Evolutionary conservation across 1,284 basidiomycete genomes (phyloP).

Genomic region (Crucibulum parvulum): DNA sequence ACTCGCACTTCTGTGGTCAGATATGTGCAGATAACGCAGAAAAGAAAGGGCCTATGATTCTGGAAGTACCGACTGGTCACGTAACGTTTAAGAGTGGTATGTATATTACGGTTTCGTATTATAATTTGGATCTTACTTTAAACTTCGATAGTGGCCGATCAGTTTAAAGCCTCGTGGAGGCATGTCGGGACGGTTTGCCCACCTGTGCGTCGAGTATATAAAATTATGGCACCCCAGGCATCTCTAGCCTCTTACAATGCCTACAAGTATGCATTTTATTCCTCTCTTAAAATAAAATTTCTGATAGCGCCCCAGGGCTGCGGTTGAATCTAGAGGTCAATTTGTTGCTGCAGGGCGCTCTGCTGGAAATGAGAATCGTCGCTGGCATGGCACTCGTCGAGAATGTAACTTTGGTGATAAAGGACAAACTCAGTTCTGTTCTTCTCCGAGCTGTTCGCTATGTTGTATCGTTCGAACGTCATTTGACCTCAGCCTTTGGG

Average conservation of each 20-base stretch:
- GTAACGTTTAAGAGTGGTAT: conserved; percentile 67
- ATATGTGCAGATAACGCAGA: conserved; percentile 58
- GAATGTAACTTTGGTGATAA: conserved; percentile 70
- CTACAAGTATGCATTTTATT: conserved; percentile 51
- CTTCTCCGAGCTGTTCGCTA: conserved; percentile 59
- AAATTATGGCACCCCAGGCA: conserved; percentile 55
- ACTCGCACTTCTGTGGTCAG: conserved; percentile 64
- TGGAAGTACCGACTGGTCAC: conserved; percentile 66
- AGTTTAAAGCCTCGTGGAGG: conserved; percentile 73
- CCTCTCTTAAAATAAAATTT: not conserved
- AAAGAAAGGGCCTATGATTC: conserved; percentile 55
- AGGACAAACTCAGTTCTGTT: conserved; percentile 59
- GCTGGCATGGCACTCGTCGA: conserved; percentile 63
- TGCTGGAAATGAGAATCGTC: conserved; percentile 66
- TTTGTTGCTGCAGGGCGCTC: conserved; percentile 57
- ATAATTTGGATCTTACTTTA: conserved; percentile 1
- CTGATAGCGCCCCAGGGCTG: conserved; percentile 23
- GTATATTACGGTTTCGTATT: conserved; percentile 17
- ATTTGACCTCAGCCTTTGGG: conserved; percentile 63
- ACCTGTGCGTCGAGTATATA: conserved; percentile 62
- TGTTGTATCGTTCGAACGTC: conserved; percentile 67
- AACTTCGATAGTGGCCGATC: conserved; percentile 54
- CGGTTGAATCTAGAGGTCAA: conserved; percentile 63
- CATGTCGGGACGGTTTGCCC: conserved; percentile 59
- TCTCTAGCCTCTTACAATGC: conserved; percentile 60